Evolutionary conservation across 2,329 filamentous ascomycete species (phyloP).

Genomic region (Nemania diffusa): DNA sequence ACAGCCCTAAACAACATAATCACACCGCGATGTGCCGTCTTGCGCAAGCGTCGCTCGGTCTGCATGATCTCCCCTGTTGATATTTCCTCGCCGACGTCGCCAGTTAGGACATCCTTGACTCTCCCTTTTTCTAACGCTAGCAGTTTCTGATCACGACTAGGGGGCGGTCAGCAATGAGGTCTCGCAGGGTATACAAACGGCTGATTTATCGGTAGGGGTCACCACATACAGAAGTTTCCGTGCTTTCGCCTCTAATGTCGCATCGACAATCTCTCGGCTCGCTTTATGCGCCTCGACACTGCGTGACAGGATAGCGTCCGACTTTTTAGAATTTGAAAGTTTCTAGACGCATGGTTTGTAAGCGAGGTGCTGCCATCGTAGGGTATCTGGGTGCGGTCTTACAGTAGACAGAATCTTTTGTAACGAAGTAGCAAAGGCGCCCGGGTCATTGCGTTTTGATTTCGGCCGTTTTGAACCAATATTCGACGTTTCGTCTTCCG

Average conservation of each 20-base stretch:
- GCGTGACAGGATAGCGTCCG: conserved; percentile 91
- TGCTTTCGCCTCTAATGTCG: conserved; percentile 83
- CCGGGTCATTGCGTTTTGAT: conserved; percentile 90
- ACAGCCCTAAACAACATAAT: conserved; percentile 98
- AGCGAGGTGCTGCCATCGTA: not conserved
- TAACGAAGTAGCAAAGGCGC: conserved; percentile 91
- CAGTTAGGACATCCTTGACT: conserved; percentile 83
- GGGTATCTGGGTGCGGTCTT: not conserved
- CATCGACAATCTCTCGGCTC: conserved; percentile 77
- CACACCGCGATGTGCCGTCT: conserved; percentile 92
- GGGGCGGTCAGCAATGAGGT: not conserved
- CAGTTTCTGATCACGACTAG: conserved; percentile 77
- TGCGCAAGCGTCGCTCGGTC: conserved; percentile 81
- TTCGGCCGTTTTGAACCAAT: conserved; percentile 56
- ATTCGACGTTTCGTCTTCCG: conserved; percentile 45
- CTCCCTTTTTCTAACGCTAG: conserved; percentile 85
- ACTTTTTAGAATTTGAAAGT: conserved; percentile 80
- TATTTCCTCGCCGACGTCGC: conserved; percentile 57
- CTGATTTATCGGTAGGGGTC: no score
- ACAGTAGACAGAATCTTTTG: conserved; percentile 86
- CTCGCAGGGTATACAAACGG: not conserved
- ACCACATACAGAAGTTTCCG: conserved; percentile 68
- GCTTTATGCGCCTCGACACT: conserved; percentile 79
- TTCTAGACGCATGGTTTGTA: conserved; percentile 59
- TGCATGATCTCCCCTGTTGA: conserved; percentile 69